Evolutionary conservation across 208 protist genomes (phyloP).

Genomic region (Leptomonas seymouri): DNA sequence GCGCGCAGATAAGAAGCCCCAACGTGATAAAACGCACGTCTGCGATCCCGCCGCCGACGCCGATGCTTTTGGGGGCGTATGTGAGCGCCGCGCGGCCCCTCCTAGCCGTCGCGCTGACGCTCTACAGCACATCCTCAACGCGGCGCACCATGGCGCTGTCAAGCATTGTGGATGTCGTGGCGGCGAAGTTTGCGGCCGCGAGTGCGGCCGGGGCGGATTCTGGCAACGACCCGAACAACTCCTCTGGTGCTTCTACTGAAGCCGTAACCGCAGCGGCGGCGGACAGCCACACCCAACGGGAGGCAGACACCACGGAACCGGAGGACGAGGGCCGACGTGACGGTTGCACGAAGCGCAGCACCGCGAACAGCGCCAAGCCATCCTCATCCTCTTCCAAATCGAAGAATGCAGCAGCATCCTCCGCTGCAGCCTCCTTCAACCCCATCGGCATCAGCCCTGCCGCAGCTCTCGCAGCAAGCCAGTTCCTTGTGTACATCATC

Average conservation of each 20-base stretch:
- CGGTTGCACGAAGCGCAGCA: neutral
- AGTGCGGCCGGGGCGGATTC: neutral
- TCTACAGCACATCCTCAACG: constrained; percentile 31
- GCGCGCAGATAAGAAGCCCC: constrained; percentile 8
- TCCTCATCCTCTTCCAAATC: neutral
- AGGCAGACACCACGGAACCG: neutral
- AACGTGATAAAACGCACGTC: constrained; percentile 41
- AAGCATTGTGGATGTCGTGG: constrained; percentile 40
- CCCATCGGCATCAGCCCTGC: constrained; percentile 18
- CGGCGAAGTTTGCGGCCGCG: constrained; percentile 30
- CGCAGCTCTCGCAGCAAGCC: constrained; percentile 35
- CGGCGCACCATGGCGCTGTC: constrained; percentile 31
- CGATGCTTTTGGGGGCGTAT: constrained; percentile 50
- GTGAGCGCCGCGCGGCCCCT: constrained; percentile 43
- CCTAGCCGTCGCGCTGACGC: constrained; percentile 16
- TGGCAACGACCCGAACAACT: neutral
- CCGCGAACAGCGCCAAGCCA: neutral
- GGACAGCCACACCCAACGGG: neutral
- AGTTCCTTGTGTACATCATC: constrained; percentile 38
- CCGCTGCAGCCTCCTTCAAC: neutral
- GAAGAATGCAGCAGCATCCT: constrained; percentile 5
- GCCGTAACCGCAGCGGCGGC: neutral
- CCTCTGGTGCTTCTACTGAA: neutral
- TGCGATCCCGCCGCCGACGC: constrained; percentile 31
- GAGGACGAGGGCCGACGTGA: neutral